Conservation (phyloP, 768 basidiomycete species). For the Chiua virens region DNA sequence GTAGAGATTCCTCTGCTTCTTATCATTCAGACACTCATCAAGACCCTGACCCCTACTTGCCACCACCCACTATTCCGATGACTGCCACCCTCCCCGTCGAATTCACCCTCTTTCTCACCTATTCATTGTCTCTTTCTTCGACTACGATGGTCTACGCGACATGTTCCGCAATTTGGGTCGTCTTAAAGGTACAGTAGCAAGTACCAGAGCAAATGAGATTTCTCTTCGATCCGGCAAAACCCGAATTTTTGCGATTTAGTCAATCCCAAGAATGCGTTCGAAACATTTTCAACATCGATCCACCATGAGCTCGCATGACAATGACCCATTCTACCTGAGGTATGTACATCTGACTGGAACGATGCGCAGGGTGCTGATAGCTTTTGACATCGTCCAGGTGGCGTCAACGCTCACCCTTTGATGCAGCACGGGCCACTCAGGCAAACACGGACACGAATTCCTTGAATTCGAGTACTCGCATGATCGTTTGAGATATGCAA, state of each 20-base stretch:
- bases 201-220: not conserved
- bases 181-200: not conserved
- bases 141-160: no score
- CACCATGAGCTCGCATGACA: slow-evolving; percentile 42
- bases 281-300: slow-evolving; percentile 13
- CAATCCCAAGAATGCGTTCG: not conserved
- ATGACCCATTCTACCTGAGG: slow-evolving; percentile 83
- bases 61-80: no score
- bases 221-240: slow-evolving; percentile 12
- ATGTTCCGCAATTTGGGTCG: no score
- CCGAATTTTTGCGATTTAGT: slow-evolving; percentile 10
- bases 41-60: no score
- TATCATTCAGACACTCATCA: no score
- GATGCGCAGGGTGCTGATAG: slow-evolving; percentile 13
- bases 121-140: no score
- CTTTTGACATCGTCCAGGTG: not conserved
- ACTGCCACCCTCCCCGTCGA: no score
- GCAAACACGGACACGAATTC: slow-evolving; percentile 97
- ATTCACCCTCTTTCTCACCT: no score
- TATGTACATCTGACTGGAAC: slow-evolving; percentile 28
- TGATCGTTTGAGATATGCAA: slow-evolving; percentile 94
- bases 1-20: no score
- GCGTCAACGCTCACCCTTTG: not conserved
- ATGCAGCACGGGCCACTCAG: slow-evolving; percentile 84
- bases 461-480: slow-evolving; percentile 98